Evolutionary conservation across 352 stramenopile species (phyloP), one percentile per base, ranked within the genome.

Genomic region (Globisporangium alternatum): DNA sequence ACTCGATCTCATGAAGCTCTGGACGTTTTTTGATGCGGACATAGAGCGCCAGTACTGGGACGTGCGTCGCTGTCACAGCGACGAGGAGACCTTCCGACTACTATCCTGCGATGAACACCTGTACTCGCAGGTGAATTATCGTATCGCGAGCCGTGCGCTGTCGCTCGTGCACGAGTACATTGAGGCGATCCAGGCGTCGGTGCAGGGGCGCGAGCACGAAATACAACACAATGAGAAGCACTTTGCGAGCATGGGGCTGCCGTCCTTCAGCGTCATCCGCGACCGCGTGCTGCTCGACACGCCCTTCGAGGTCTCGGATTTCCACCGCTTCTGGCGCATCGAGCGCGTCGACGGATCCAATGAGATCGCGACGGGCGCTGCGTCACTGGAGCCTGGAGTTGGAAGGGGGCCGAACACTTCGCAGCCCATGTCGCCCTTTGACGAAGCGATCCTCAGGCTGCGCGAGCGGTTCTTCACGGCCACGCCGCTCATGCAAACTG

Each of bases 21-120:
- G 52, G 52, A 31, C 22, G 12, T 4, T 19, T 2, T 58, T 58
- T 19, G 31, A 45, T n/a, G 31, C 30, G 8, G 52, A 57, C 9
- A 57, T 57, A 9, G 31, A 57, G 31, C 52, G 52, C 9, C 52
- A 57, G 31, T 57, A 57, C 31, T 57, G 52, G 52, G 52, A 57
- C 9, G 52, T 57, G 30, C 33, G 35, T 3, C 52, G 31, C 31
- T 57, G 52, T 3, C 52, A 57, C 31, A 31, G 28, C 17, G 31
- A 57, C 52, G 52, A 57, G 35, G 52, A 44, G 19, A 44, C 52
- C 4, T 57, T 57, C 17, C 19, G 52, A 9, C 35, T 57, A 19
- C 19, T 45, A 9, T 25, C 33, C 28, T 57, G 52, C 19, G 52
- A 57, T 10, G 52, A 57, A 17, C 31, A 30, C n/a, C 52, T 57